A percentile compares a stretch with the other conserved stretches of the same genome.
These are phyloP conservation scores for Glarea lozoyensis DNA, from an alignment of 495 filamentous ascomycete genomes.

Conservation along the genomic window DNA sequence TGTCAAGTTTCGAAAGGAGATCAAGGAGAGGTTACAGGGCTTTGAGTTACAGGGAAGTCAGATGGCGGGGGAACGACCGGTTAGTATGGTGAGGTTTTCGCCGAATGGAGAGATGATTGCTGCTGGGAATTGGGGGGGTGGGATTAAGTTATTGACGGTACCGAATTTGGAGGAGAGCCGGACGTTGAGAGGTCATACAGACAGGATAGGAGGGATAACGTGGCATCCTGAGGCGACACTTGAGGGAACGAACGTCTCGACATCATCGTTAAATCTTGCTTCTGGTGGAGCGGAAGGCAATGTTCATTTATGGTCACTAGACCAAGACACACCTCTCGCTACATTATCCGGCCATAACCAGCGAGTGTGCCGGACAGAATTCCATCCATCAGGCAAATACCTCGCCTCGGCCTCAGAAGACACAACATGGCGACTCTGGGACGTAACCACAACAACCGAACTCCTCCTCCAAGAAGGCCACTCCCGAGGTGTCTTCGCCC, in stretches of 20 bases:
- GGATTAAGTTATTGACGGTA: conserved; percentile 74
- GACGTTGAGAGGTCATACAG: conserved; percentile 71
- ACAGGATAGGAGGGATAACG: conserved; percentile 78
- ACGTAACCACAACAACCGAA: conserved; percentile 75
- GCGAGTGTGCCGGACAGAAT: conserved; percentile 84
- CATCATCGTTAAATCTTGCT: conserved; percentile 72
- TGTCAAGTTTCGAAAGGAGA: conserved; percentile 77
- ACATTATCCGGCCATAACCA: conserved; percentile 80
- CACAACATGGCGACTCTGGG: conserved; percentile 96
- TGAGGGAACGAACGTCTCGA: conserved; percentile 55
- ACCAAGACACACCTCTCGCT: conserved; percentile 69
- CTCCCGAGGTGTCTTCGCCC: conserved; percentile 79
- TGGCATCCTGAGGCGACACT: conserved; percentile 86
- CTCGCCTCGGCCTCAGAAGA: conserved; percentile 92
- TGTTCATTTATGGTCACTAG: conserved; percentile 84
- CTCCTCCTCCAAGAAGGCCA: conserved; percentile 91
- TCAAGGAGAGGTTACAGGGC: conserved; percentile 73
- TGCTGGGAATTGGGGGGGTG: conserved; percentile 84
- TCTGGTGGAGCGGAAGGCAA: conserved; percentile 87
- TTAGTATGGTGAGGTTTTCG: conserved; percentile 84
- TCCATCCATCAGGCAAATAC: conserved; percentile 86
- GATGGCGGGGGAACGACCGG: conserved; percentile 79
- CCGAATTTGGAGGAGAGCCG: conserved; percentile 71
- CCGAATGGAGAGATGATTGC: conserved; percentile 78
- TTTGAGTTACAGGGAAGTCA: conserved; percentile 92